Evolutionary conservation across 140 eudicot genomes (phyloP).

Genomic region (Oenanthe javanica): DNA sequence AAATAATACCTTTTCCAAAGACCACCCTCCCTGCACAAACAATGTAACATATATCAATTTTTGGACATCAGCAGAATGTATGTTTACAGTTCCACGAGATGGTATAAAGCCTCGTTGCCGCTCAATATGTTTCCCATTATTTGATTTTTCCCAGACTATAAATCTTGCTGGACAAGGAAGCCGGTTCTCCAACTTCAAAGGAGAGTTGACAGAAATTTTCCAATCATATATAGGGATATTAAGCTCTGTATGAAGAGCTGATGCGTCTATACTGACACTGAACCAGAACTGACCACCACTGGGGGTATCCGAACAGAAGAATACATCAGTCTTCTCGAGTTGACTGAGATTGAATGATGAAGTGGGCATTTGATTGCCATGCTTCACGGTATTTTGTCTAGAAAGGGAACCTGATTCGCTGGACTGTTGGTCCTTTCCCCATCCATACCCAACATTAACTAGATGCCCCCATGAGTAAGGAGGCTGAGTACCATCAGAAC

Average conservation of each 20-base stretch:
- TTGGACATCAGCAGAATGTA: constrained; percentile 78
- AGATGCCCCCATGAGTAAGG: constrained; percentile 74
- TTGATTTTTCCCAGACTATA: constrained; percentile 62
- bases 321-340: constrained; percentile 84
- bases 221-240: constrained; percentile 91
- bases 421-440: constrained; percentile 42
- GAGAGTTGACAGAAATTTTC: constrained; percentile 80
- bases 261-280: constrained; percentile 74
- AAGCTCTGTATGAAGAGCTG: constrained; percentile 90
- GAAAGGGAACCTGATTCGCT: constrained; percentile 50
- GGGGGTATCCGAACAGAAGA: constrained; percentile 45
- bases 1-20: constrained; percentile 63
- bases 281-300: constrained; percentile 65
- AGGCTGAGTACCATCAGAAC: constrained; percentile 28
- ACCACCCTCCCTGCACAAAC: constrained; percentile 84
- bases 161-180: constrained; percentile 93
- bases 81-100: constrained; percentile 69
- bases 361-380: constrained; percentile 34
- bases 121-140: constrained; percentile 50
- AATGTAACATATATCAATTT: constrained; percentile 62
- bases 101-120: constrained; percentile 64
- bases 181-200: constrained; percentile 88
- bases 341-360: constrained; percentile 51
- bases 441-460: constrained; percentile 31
- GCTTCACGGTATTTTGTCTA: constrained; percentile 52